Percentiles rank a stretch among this genome's conserved stretches.
These are phyloP conservation scores for Aspergillus intermedius DNA, from an alignment of 2,329 filamentous ascomycete genomes.

Conservation along the genomic window DNA sequence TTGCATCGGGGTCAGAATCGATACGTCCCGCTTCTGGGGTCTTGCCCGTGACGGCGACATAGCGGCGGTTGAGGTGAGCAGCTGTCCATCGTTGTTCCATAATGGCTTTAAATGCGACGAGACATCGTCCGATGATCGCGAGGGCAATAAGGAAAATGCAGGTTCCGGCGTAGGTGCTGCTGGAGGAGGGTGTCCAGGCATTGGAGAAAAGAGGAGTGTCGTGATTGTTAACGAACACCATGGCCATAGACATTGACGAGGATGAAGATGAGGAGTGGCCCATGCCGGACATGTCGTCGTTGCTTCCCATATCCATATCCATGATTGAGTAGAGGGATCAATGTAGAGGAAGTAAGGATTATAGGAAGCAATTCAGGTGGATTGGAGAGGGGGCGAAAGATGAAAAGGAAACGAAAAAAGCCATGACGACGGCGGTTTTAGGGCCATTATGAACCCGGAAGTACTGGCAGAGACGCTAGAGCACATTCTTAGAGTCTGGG, in stretches of 20 bases:
- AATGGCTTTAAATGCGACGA: conserved; percentile 62
- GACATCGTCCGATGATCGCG: conserved; percentile 59
- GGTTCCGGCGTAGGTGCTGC: conserved; percentile 73
- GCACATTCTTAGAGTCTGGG: conserved; percentile 10
- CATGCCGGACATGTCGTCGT: conserved; percentile 22
- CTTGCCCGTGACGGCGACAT: conserved; percentile 65
- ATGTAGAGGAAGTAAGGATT: not conserved
- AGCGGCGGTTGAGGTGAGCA: conserved; percentile 65
- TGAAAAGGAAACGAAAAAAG: conserved; percentile 3
- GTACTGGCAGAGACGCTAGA: conserved; percentile 8
- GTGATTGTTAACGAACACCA: conserved; percentile 51
- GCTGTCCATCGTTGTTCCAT: conserved; percentile 62
- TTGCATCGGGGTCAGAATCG: conserved; percentile 54
- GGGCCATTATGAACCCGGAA: not conserved
- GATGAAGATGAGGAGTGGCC: conserved; percentile 15
- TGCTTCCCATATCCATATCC: conserved; percentile 11
- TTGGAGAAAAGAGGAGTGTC: conserved; percentile 60
- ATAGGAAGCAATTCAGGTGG: not conserved
- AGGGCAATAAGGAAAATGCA: conserved; percentile 86
- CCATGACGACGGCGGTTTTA: not conserved
- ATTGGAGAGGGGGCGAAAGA: not conserved
- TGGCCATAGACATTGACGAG: conserved; percentile 24
- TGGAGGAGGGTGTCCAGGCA: conserved; percentile 65
- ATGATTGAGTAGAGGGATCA: conserved; percentile 4
- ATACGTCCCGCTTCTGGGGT: conserved; percentile 54